A percentile compares a stretch with the other conserved stretches of the same genome.
Conservation (phyloP, 495 filamentous ascomycete genomes). For the Penicillium desertorum region DNA sequence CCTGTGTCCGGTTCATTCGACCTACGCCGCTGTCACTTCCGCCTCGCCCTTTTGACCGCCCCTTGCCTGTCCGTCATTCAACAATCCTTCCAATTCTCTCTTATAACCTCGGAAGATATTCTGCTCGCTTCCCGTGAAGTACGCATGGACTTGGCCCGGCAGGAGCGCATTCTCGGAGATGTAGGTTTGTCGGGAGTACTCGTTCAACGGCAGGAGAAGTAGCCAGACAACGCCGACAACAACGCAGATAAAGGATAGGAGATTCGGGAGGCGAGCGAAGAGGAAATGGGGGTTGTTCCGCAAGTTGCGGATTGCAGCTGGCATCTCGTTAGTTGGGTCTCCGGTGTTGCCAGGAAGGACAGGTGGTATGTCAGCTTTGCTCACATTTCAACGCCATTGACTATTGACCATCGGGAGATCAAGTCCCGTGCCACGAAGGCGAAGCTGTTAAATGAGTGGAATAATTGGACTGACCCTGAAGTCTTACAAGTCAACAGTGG, state of each 20-base stretch:
- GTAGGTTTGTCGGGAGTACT: slow-evolving; percentile 90
- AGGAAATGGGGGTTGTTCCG: slow-evolving; percentile 45
- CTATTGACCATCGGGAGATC: slow-evolving; percentile 25
- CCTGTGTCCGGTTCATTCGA: slow-evolving; percentile 8
- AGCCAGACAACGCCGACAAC: slow-evolving; percentile 89
- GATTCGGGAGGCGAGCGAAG: slow-evolving; percentile 40
- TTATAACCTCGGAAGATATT: slow-evolving; percentile 92
- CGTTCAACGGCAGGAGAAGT: slow-evolving; percentile 84
- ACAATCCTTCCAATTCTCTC: slow-evolving; percentile 66
- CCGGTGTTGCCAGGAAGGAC: slow-evolving; percentile 14
- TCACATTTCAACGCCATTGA: slow-evolving; percentile 48
- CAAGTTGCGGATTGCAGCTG: slow-evolving; percentile 46
- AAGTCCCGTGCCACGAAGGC: slow-evolving; percentile 20
- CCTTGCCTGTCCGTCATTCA: slow-evolving; percentile 22
- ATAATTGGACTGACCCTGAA: slow-evolving; percentile 9
- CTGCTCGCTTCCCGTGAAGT: slow-evolving; percentile 94
- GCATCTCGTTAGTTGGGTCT: slow-evolving; percentile 24
- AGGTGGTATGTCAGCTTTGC: slow-evolving; percentile 25
- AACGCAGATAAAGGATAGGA: slow-evolving; percentile 80
- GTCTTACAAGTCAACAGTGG: slow-evolving; percentile 15
- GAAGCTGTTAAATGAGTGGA: slow-evolving; percentile 14
- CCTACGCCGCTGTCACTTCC: slow-evolving; percentile 48
- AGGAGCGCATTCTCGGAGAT: slow-evolving; percentile 97
- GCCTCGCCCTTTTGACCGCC: slow-evolving; percentile 23
- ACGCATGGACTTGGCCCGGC: slow-evolving; percentile 95